Conservation (phyloP, 352 stramenopile species). For the Bremia lactucae region DNA sequence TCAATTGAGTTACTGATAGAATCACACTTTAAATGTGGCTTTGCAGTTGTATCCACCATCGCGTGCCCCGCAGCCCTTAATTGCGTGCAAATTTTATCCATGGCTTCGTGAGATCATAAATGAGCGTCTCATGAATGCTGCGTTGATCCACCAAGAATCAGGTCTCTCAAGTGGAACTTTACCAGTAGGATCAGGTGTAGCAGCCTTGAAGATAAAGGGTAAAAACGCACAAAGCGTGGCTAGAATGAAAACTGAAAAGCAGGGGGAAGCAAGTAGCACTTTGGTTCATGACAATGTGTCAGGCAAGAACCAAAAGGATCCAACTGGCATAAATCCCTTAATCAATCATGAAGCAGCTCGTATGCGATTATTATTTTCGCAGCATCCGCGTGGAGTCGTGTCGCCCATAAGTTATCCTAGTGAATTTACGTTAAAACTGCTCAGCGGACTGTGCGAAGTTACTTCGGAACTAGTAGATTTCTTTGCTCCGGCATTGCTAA, state of each 20-base stretch:
- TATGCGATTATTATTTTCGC: slow-evolving; percentile 40
- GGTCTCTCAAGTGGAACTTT: slow-evolving; percentile 1
- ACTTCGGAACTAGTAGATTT: slow-evolving; percentile 64
- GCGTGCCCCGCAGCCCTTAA: slow-evolving; percentile 51
- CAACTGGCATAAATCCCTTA: slow-evolving; percentile 27
- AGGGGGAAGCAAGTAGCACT: slow-evolving; percentile 8
- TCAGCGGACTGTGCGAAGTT: slow-evolving; percentile 47
- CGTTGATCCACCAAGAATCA: slow-evolving; percentile 50
- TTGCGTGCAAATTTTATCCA: slow-evolving; percentile 81
- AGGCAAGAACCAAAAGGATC: slow-evolving; percentile 33
- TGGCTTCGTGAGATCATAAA: slow-evolving; percentile 84
- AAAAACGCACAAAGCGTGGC: slow-evolving; percentile 24
- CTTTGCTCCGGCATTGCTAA: slow-evolving; percentile 67
- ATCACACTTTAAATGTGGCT: neutral
- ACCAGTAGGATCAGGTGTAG: slow-evolving; percentile 3
- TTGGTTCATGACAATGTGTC: slow-evolving; percentile 4
- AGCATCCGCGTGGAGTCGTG: slow-evolving; percentile 28
- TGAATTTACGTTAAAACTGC: slow-evolving; percentile 57
- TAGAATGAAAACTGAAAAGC: slow-evolving; percentile 19
- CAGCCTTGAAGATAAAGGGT: slow-evolving; percentile 26
- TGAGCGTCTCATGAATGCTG: slow-evolving; percentile 61
- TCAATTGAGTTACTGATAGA: neutral
- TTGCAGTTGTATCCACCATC: slow-evolving; percentile 68
- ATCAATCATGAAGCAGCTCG: slow-evolving; percentile 49
- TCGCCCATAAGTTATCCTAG: slow-evolving; percentile 48